Conservation (phyloP, 306 rosid genomes). For the Glycine soja region DNA sequence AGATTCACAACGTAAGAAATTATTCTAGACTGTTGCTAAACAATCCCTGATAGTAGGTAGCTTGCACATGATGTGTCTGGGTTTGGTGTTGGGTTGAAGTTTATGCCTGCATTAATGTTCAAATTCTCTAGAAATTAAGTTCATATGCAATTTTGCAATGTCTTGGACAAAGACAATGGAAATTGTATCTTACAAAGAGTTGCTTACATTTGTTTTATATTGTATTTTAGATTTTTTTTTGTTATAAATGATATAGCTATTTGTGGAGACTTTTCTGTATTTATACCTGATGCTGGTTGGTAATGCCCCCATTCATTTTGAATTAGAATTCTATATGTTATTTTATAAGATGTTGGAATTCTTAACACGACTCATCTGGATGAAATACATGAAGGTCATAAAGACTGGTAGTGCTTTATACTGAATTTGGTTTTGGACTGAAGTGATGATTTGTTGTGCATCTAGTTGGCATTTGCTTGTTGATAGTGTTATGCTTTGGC, state of each 20-base stretch:
- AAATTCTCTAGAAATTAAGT: conserved; percentile 5
- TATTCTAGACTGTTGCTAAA: conserved; percentile 35
- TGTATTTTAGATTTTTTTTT: neutral
- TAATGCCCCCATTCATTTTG: neutral
- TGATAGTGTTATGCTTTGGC: neutral
- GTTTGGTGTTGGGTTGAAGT: conserved; percentile 31
- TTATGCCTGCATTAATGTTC: conserved; percentile 28
- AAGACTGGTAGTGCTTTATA: neutral
- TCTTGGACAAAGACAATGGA: neutral
- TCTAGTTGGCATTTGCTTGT: conserved; percentile 10
- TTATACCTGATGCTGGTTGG: conserved; percentile 23
- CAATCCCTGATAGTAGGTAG: neutral
- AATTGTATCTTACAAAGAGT: conserved; percentile 11
- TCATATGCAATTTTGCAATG: conserved; percentile 16
- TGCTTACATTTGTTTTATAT: neutral
- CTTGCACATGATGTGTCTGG: neutral
- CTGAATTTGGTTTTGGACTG: conserved; percentile 8
- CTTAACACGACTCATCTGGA: conserved; percentile 24
- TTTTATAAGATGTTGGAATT: conserved; percentile 39
- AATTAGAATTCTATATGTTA: conserved; percentile 1
- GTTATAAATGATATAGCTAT: too few species aligned
- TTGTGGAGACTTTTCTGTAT: neutral
- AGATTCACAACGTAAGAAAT: conserved; percentile 83
- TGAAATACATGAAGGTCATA: conserved; percentile 26
- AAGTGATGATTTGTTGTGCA: neutral